Percentiles rank a stretch among this genome's conserved stretches.
Conservation (phyloP, 192 early-diverging fungal genomes). For the Chytriomyces sp. region DNA sequence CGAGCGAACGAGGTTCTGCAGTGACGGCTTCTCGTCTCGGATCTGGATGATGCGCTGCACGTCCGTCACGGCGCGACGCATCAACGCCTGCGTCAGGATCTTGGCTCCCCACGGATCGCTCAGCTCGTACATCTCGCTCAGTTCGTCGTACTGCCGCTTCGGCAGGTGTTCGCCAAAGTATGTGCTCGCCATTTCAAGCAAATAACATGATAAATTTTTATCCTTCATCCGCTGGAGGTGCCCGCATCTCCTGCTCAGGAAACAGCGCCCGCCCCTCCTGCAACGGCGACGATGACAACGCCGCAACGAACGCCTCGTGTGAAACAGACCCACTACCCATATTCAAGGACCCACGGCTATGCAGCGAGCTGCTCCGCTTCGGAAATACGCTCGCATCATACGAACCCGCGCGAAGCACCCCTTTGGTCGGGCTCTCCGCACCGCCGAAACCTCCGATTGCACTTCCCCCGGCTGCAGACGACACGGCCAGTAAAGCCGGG, state of each 20-base stretch:
- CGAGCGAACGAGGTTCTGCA: slow-evolving; percentile 72
- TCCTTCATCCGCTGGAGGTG: too few species aligned
- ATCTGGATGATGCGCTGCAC: slow-evolving; percentile 74
- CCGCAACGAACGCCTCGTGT: too few species aligned
- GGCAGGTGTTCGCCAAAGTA: slow-evolving; percentile 41
- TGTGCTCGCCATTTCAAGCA: too few species aligned
- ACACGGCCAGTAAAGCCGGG: background rate
- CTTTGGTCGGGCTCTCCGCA: too few species aligned
- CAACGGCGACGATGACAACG: too few species aligned
- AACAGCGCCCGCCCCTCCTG: too few species aligned
- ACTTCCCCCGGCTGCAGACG: too few species aligned
- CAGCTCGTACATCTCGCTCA: slow-evolving; percentile 50
- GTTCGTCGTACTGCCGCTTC: slow-evolving; percentile 48
- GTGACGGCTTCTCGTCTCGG: slow-evolving; percentile 76
- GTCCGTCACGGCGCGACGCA: slow-evolving; percentile 79
- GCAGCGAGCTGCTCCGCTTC: background rate
- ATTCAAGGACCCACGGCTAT: background rate
- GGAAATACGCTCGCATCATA: background rate
- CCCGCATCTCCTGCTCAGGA: too few species aligned
- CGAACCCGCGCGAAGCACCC: background rate
- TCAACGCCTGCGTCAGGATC: slow-evolving; percentile 68
- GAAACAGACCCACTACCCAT: background rate
- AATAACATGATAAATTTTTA: too few species aligned
- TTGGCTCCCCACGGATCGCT: slow-evolving; percentile 37
- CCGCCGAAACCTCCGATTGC: too few species aligned